phyloP scores from a whole-genome alignment of 2,329 filamentous ascomycete species.

The Phyllachora maydis region DNA sequence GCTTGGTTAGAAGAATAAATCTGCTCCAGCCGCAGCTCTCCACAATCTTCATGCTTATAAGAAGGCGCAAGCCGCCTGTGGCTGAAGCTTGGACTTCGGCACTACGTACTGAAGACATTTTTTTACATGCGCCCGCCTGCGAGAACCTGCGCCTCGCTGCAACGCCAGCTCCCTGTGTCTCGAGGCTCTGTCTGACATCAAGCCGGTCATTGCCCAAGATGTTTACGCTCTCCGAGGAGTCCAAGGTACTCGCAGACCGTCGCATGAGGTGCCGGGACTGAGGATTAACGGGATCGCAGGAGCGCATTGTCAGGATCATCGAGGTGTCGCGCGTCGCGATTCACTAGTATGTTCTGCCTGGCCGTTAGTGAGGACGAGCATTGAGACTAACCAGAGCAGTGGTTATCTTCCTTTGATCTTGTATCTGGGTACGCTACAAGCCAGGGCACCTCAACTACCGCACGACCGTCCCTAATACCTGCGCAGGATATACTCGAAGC shows the following conservation, averaged over 20 bases:
- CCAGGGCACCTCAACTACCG: too few species aligned
- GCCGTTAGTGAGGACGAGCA: neutral
- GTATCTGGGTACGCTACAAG: slow-evolving; percentile 54
- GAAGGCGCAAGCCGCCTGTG: too few species aligned
- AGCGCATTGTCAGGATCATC: slow-evolving; percentile 94
- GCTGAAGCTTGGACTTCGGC: too few species aligned
- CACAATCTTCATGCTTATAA: too few species aligned
- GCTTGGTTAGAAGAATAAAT: too few species aligned
- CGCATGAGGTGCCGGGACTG: slow-evolving; percentile 3
- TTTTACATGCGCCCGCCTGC: too few species aligned
- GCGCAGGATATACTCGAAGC: slow-evolving; percentile 74
- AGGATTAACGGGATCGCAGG: slow-evolving; percentile 28
- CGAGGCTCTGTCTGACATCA: too few species aligned
- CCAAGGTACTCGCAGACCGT: slow-evolving; percentile 45
- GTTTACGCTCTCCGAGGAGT: slow-evolving; percentile 76
- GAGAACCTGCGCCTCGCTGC: too few species aligned
- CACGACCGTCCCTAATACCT: slow-evolving; percentile 3
- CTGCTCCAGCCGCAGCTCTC: too few species aligned
- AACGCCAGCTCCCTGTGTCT: too few species aligned
- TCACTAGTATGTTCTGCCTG: slow-evolving; percentile 57
- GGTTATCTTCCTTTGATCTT: slow-evolving; percentile 93
- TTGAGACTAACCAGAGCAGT: slow-evolving; percentile 28
- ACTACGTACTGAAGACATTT: too few species aligned
- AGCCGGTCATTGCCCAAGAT: too few species aligned
- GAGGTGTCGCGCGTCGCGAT: slow-evolving; percentile 84